phyloP scores from a whole-genome alignment of 2,329 filamentous ascomycete species.

The Rhytidhysteron rufulum region DNA sequence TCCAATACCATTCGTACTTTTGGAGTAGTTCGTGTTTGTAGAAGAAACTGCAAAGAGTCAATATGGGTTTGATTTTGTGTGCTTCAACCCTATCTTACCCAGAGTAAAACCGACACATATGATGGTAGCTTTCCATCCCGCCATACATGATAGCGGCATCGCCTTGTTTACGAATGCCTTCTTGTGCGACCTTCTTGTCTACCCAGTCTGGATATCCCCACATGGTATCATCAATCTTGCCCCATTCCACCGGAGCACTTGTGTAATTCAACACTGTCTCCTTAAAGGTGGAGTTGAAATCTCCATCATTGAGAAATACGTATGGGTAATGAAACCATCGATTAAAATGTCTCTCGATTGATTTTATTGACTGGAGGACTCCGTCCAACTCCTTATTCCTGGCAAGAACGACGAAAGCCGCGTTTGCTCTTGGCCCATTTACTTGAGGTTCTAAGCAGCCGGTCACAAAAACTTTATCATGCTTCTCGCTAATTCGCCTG shows the following conservation, averaged over 20 bases:
- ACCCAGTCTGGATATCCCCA: conserved; percentile 99
- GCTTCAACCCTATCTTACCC: conserved; percentile 70
- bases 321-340: conserved; percentile 98
- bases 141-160: conserved; percentile 99
- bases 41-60: conserved; percentile 84
- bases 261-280: conserved; percentile 85
- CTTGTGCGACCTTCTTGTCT: conserved; percentile 86
- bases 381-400: conserved; percentile 95
- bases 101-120: conserved; percentile 99
- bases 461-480: conserved; percentile 93
- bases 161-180: conserved; percentile 94
- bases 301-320: conserved; percentile 95
- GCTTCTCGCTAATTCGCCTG: conserved; percentile 93
- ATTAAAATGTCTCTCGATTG: conserved; percentile 98
- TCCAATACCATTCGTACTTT: conserved; percentile 99
- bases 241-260: conserved; percentile 84
- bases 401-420: conserved; percentile 91
- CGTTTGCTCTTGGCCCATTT: conserved; percentile 78
- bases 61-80: too few species aligned
- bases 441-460: conserved; percentile 80
- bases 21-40: conserved; percentile 92
- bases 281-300: conserved; percentile 94
- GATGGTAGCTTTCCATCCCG: conserved; percentile 96
- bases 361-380: conserved; percentile 94
- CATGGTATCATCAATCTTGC: conserved; percentile 83